Base-by-base conservation (phyloP, 495 filamentous ascomycete species). In the Neurospora discreta region DNA sequence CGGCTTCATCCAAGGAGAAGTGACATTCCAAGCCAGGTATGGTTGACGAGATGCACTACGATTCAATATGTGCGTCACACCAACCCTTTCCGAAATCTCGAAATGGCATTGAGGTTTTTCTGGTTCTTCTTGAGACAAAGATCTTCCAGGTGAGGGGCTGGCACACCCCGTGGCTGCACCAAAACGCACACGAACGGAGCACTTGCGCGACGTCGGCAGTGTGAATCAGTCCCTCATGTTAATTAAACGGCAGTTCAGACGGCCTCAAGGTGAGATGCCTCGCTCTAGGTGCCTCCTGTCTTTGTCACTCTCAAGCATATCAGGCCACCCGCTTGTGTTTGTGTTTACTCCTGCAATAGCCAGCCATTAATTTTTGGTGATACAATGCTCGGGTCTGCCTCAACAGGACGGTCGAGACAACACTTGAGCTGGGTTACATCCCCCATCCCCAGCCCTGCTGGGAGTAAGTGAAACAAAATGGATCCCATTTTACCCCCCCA, bases 51-150 rank as follows among this genome's bases (percentile, higher is more conserved):
- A 58, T 30, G 46, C 46, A 40, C 39, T 26, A 41, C 71, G 39
- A 72, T 69, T 72, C 71, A 70, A 73, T 67, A 58, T 68, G 69
- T 73, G 71, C 71, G 71, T 73, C 71, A 73, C 71, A 70, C 23
- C 42, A 73, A 65, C 52, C 52, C 52, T 65, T 26, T 60, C 26
- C 52, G 5, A 65, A 36, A 33, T 65, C 5, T 33, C 46, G 46
- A 60, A 60, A 60, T 30, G 46, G 46, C 16, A 5, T n/a, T n/a
- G n/a, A n/a, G n/a, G n/a, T 7, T 60, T 52, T 30, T 16, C 52
- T 65, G 52, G 15, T 33, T 65, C 52, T 15, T 65, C 26, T 65
- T 65, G 52, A 65, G 33, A 65, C 52, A 65, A 60, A 65, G 52
- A 65, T 26, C 52, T 16, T 58, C 42, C 52, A 65, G 52, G 5